Evolutionary conservation across 2,329 filamentous ascomycete species (phyloP).

Genomic region (Penicillium italicum): DNA sequence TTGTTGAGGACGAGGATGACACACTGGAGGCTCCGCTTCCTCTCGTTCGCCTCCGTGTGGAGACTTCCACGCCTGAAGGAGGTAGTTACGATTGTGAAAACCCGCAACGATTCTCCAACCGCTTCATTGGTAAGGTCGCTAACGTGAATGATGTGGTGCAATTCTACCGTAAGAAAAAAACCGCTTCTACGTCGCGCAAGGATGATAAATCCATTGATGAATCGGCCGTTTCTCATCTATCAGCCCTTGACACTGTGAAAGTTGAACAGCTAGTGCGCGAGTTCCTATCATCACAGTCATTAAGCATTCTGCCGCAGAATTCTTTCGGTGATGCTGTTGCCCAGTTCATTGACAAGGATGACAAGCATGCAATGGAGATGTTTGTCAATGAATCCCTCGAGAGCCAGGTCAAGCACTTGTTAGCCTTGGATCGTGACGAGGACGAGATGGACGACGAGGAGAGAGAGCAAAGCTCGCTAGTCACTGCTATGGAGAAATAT

Average conservation of each 20-base stretch:
- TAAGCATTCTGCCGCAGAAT: slow-evolving; percentile 89
- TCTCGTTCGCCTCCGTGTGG: slow-evolving; percentile 83
- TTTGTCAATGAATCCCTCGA: slow-evolving; percentile 71
- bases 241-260: slow-evolving; percentile 69
- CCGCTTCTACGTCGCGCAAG: slow-evolving; percentile 46
- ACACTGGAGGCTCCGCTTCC: slow-evolving; percentile 65
- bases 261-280: slow-evolving; percentile 86
- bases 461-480: slow-evolving; percentile 66
- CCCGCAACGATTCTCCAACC: slow-evolving; percentile 90
- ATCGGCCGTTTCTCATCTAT: slow-evolving; percentile 57
- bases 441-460: slow-evolving; percentile 67
- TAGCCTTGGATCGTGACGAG: slow-evolving; percentile 63
- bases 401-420: slow-evolving; percentile 66
- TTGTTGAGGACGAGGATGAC: slow-evolving; percentile 55
- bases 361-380: slow-evolving; percentile 84
- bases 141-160: slow-evolving; percentile 92
- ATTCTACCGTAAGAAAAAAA: slow-evolving; percentile 85
- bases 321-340: slow-evolving; percentile 89
- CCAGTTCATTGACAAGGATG: slow-evolving; percentile 91
- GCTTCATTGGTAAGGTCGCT: slow-evolving; percentile 84
- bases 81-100: slow-evolving; percentile 89
- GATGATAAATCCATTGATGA: slow-evolving; percentile 59
- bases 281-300: slow-evolving; percentile 78
- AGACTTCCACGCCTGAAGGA: slow-evolving; percentile 80
- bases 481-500: slow-evolving; percentile 69